Base-by-base conservation (phyloP, 1,284 basidiomycete species). In the Tetrapyrgos nigripes region DNA sequence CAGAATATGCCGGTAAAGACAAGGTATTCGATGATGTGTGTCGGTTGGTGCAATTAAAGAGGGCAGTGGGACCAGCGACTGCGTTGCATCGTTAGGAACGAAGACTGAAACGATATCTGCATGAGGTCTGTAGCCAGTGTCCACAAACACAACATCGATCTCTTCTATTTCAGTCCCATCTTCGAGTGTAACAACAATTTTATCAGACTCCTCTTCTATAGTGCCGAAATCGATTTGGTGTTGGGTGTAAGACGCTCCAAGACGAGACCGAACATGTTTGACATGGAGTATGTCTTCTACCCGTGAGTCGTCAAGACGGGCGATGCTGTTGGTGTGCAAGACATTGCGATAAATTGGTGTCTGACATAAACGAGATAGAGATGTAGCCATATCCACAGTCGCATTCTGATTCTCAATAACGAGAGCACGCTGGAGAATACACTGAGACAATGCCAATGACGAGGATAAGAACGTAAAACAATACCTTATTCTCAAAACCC, bases 91-190 rank as follows among this genome's bases (percentile, higher is more conserved):
- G 4, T 19, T 19, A 49, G 48, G 17, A 11, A 49, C 26, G 26
- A 77, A 65, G 4, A 80, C 72, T 21, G 73, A 73, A 17, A 83
- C 66, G 61, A 82, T 80, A 6, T 72, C 67, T 1, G 79, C 74
- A 14, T 72, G 63, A 8, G 76, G 76, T 29, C 66, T 74, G 50
- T 82, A 83, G 3, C 80, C 82, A 1, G 80, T 82, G 11, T 78
- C 81, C n/a, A 78, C 67, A 14, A 81, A 57, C 23, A 83, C 73
- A 6, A 64, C 37, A 57, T 82, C 79, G 11, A 83, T 67, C 31
- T 76, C 72, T 3, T 66, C 64, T 44, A 82, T 68, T 3, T 62
- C 63, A 10, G 70, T 68, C 4, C 76, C 77, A 48, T 80, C 78
- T 37, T 66, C 53, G 3, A 81, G 63, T 21, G 73, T 62, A 5